These are phyloP conservation scores for Calocera viscosa DNA, from an alignment of 768 basidiomycete genomes.

Conservation along the genomic window DNA sequence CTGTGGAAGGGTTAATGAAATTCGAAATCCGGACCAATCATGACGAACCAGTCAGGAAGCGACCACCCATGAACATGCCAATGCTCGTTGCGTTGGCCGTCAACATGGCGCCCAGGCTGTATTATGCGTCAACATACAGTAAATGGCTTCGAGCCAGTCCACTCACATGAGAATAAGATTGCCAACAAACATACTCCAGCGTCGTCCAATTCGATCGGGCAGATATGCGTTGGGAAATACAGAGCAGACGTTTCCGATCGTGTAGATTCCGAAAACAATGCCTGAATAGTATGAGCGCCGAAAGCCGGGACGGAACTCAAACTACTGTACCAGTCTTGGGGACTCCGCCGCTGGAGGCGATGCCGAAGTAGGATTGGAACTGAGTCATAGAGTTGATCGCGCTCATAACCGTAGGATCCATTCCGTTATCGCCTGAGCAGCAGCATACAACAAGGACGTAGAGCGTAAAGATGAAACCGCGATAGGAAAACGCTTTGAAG, in stretches of 20 bases:
- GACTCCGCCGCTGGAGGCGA: conserved; percentile 33
- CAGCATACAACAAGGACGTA: conserved; percentile 38
- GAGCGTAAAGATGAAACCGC: conserved; percentile 17
- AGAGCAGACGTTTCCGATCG: conserved; percentile 25
- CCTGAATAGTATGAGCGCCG: conserved; percentile 19
- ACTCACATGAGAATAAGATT: conserved; percentile 37
- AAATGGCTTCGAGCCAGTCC: background rate
- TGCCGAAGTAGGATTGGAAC: conserved; percentile 36
- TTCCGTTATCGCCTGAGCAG: conserved; percentile 42
- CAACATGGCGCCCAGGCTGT: conserved; percentile 36
- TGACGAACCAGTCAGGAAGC: conserved; percentile 40
- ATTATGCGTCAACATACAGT: conserved; percentile 5
- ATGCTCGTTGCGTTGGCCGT: conserved; percentile 38
- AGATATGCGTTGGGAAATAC: conserved; percentile 30
- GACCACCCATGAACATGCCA: conserved; percentile 35
- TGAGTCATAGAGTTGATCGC: conserved; percentile 40
- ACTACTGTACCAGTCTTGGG: conserved; percentile 32
- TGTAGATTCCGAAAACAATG: conserved; percentile 45
- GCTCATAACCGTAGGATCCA: conserved; percentile 46
- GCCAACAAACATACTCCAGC: conserved; percentile 40
- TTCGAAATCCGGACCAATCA: too few species aligned
- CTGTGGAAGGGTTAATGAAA: conserved; percentile 21
- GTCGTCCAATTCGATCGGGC: conserved; percentile 39
- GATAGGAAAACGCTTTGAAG: background rate
- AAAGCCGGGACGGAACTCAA: too few species aligned